Evolutionary conservation across 2,329 filamentous ascomycete genomes (phyloP), one percentile per base, ranked within the genome.

Genomic region (Clonostachys rosea): DNA sequence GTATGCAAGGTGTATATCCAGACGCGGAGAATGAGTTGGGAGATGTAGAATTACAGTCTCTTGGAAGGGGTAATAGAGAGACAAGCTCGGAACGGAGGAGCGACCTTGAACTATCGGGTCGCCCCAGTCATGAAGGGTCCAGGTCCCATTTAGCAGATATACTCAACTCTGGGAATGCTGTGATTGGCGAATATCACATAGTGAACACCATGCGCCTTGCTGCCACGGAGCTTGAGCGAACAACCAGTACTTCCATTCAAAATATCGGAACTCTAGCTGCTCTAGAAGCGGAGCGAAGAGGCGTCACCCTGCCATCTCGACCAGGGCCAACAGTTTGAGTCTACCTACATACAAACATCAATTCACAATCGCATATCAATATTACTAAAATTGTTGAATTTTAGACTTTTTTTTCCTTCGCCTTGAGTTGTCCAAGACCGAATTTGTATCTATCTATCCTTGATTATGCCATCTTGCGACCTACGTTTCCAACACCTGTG

Each of bases 401-500:
- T 20, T 47, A 47, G 43, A 39, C 52, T 51, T 42, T 46, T 46
- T 46, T 45, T 42, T 34, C 24, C 24, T 30, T 30, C 24, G 24
- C 24, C 24, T 30, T 30, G 24, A 30, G 24, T 30, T 30, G 24
- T 30, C 24, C 24, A 30, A 30, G 24, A 6, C 9, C 24, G 9
- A 30, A 10, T 10, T 10, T 30, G 24, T 30, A 30, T 30, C 24
- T 30, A 30, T 30, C 24, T 30, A 30, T 30, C 24, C 24, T 30
- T 10, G 9, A 30, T 66, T 67, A 82, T 58, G 78, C 79, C 59
- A 96, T 87, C 71, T 97, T 97, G 60, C 91, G 83, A 46, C 92
- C 92, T 43, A 97, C 88, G 63, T 97, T 99, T 33, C 94, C 94
- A 49, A 99, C 89, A 40, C 94, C 94, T 58, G 83, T 84, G 34